A percentile compares a stretch with the other conserved stretches of the same genome.
These are phyloP conservation scores for Gracilaria gracilis DNA, from an alignment of 23 red algal species.

Conservation along the genomic window DNA sequence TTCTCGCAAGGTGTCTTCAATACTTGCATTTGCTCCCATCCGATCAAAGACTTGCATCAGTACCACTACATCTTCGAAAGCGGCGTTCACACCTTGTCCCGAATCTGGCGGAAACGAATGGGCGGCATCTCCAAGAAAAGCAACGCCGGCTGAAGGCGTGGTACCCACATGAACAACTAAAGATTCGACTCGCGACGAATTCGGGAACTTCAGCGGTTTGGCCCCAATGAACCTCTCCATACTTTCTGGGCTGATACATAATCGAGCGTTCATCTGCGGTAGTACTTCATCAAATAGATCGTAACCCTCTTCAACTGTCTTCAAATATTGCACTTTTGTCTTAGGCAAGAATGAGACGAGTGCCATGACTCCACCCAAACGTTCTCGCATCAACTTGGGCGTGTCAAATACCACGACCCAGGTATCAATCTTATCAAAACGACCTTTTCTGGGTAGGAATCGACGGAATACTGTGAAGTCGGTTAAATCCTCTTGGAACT, in stretches of 20 bases:
- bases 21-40: background rate
- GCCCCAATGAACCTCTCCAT: slow-evolving; percentile 59
- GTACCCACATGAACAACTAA: slow-evolving; percentile 36
- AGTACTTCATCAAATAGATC: slow-evolving; percentile 58
- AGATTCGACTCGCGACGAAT: slow-evolving; percentile 28
- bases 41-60: slow-evolving; percentile 38
- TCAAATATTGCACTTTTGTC: background rate
- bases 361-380: background rate
- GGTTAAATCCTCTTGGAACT: background rate
- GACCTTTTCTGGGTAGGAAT: background rate
- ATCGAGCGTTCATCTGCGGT: slow-evolving; percentile 51
- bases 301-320: slow-evolving; percentile 34
- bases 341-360: background rate
- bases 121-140: slow-evolving; percentile 69
- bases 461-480: background rate
- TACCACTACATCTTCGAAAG: slow-evolving; percentile 56
- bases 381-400: background rate
- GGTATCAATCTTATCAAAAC: background rate
- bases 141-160: slow-evolving; percentile 7
- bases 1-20: slow-evolving; percentile 27
- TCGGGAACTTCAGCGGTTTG: background rate
- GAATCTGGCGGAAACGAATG: slow-evolving; percentile 70
- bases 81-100: slow-evolving; percentile 63
- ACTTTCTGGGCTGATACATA: background rate
- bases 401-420: background rate